phyloP scores from a whole-genome alignment of 345 rosid species.

The Bretschneidera sinensis region DNA sequence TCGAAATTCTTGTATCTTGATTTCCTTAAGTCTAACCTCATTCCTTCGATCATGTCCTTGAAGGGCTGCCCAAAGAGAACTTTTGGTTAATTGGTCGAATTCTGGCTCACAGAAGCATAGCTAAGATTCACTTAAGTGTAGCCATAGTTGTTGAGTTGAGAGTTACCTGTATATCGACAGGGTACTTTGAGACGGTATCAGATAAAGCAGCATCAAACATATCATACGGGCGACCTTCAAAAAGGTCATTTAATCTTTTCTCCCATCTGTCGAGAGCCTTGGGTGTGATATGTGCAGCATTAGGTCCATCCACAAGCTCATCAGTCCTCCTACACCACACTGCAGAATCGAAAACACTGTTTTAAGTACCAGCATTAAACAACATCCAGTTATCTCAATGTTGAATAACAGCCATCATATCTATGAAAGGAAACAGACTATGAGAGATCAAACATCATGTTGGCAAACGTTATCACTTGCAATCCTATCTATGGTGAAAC shows the following conservation, averaged over 20 bases:
- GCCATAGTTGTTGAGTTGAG: too few species aligned
- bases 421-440: too few species aligned
- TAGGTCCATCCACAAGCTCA: constrained; percentile 55
- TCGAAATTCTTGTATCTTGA: constrained; percentile 43
- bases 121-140: too few species aligned
- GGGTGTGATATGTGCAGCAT: constrained; percentile 45
- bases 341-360: constrained; percentile 12
- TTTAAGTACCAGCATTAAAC: not conserved
- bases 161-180: constrained; percentile 57
- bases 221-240: constrained; percentile 40
- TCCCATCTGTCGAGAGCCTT: constrained; percentile 53
- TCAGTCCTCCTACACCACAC: constrained; percentile 62
- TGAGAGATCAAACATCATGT: too few species aligned
- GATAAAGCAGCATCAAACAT: constrained; percentile 49
- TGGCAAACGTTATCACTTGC: too few species aligned
- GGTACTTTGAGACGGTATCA: constrained; percentile 36
- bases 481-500: too few species aligned
- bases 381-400: too few species aligned
- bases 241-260: constrained; percentile 36
- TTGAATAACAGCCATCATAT: too few species aligned
- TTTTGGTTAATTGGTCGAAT: not conserved
- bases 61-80: constrained; percentile 32
- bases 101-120: not conserved
- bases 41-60: constrained; percentile 55
- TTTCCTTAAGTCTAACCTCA: constrained; percentile 41